Conservation (phyloP, 805 yeast species). For the Suhomyces faveliae region DNA sequence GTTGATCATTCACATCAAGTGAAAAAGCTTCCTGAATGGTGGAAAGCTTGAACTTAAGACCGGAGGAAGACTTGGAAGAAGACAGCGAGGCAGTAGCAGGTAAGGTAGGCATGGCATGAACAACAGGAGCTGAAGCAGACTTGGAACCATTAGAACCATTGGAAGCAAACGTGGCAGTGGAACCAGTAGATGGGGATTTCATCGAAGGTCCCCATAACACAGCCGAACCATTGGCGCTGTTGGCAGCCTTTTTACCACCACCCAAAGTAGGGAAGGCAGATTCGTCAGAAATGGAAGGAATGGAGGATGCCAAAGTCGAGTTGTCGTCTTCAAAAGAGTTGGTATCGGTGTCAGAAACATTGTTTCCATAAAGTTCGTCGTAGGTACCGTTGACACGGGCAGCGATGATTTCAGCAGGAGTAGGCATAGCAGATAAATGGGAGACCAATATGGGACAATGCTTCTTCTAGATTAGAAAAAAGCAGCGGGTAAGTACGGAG, state of each 20-base stretch:
- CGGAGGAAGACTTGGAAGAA: slow-evolving; percentile 26
- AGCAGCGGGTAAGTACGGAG: neutral
- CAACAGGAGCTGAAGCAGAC: slow-evolving; percentile 13
- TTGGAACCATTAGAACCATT: slow-evolving; percentile 16
- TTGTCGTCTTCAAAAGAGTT: slow-evolving; percentile 5
- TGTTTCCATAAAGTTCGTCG: slow-evolving; percentile 9
- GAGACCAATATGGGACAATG: slow-evolving; percentile 7
- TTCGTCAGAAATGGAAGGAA: slow-evolving; percentile 46
- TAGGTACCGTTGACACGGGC: slow-evolving; percentile 38
- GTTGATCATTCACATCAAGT: slow-evolving; percentile 66
- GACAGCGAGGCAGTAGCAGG: slow-evolving; percentile 10
- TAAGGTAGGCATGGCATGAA: slow-evolving; percentile 15
- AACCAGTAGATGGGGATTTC: slow-evolving; percentile 20
- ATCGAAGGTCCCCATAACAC: slow-evolving; percentile 43
- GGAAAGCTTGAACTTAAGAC: slow-evolving; percentile 40
- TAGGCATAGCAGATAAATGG: slow-evolving; percentile 30
- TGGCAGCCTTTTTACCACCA: slow-evolving; percentile 35
- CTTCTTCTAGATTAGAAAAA: neutral
- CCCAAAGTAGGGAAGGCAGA: slow-evolving; percentile 68
- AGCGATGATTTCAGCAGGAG: slow-evolving; percentile 50
- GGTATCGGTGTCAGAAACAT: slow-evolving; percentile 16
- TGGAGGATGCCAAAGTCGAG: slow-evolving; percentile 12
- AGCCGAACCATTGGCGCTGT: slow-evolving; percentile 28
- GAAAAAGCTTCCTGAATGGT: slow-evolving; percentile 78
- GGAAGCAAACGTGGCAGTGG: slow-evolving; percentile 15